Base-by-base conservation (phyloP, 192 early-diverging fungal genomes). In the Mortierella alpina region DNA sequence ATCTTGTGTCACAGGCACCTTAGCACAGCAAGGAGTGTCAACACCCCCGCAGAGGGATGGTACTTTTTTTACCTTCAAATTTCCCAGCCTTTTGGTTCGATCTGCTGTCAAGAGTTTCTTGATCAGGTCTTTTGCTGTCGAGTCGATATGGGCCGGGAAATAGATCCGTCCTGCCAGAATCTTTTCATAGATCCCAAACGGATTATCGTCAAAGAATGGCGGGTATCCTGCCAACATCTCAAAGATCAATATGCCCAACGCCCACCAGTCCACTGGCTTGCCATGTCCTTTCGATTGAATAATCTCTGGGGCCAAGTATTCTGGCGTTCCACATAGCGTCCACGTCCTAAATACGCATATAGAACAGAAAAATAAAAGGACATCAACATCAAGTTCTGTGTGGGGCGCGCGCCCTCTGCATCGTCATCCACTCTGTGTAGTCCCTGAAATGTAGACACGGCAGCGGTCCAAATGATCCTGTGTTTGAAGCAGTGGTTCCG, bases 261-360 rank as follows among this genome's bases (percentile, higher is more conserved):
- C 96, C 97, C 97, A 99, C 97, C 97, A 99, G 83, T 99, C 97
- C 11, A 99, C 97, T 4, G 97, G 92, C 76, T 97, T 98, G 14
- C 96, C 95, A 75, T 99, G 96, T 45, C 97, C 97, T 88, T 95
- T 97, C 72, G 91, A 92, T 84, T 97, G 95, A 85, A 99, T 99
- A 59, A 99, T 99, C 83, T 93, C 94, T 31, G 97, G 97, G 42
- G 97, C 97, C 57, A 99, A 84, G 83, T 99, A 99, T 82, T 98
- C 97, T 52, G 96, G 96, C 12, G 97, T 99, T 14, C 97, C 97
- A 85, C 97, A 99, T 64, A 99, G 84, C 58, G 97, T 99, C 96
- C 96, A 99, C 39, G 97, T 99, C 87, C 97, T 93, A 69, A 45
- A 31, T 31, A 31, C 31, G 31, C 31, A 31, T 2, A 31, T 2